Base-by-base conservation (phyloP, 2,329 filamentous ascomycete species). In the Tricladium varicosporioides region DNA sequence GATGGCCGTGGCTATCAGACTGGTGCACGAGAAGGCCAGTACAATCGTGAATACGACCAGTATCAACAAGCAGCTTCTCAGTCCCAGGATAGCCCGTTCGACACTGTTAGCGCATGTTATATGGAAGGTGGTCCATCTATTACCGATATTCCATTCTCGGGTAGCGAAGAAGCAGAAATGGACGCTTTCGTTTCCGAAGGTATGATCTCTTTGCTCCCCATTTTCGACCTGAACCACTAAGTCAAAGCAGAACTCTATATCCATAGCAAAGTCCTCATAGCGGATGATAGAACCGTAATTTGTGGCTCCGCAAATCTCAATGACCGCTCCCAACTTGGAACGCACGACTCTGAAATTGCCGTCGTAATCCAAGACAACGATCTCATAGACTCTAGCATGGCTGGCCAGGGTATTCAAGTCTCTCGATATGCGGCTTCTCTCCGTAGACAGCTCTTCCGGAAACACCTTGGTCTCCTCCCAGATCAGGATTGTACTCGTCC, bases 281-380 rank as follows among this genome's bases (percentile, higher is more conserved):
- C 87, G 46, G 91, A 96, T 68, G 92, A 96, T 70, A 80, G 83
- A 7, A 80, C 89, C 50, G 89, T 91, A 56, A 92, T 96, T 63
- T 92, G 89, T 70, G 91, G 92, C 60, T 91, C 74, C 11, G 80
- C 78, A 62, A 81, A 81, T 66, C 72, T 83, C 56, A 83, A 85
- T 68, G 79, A 83, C 66, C 77, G 80, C 57, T 92, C 88, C 2
- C 89, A 96, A 75, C 82, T 95, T 3, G 91, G 91, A 36, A 81
- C 84, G 57, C 91, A 94, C 73, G 92, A 96, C 74, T 91, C 86
- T 1, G 92, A 96, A 71, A 91, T 96, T 54, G 91, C 91, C n/a
- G 88, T 95, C 62, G 81, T 95, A 56, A 89, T 96, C 67, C 88
- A 94, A 70, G 91, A 95, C 69, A 82, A 84, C 1, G 83, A 86